Percentiles rank a stretch among this genome's conserved stretches.
Conservation (phyloP, 768 basidiomycete species). For the Pleurotus salmoneostramineus region DNA sequence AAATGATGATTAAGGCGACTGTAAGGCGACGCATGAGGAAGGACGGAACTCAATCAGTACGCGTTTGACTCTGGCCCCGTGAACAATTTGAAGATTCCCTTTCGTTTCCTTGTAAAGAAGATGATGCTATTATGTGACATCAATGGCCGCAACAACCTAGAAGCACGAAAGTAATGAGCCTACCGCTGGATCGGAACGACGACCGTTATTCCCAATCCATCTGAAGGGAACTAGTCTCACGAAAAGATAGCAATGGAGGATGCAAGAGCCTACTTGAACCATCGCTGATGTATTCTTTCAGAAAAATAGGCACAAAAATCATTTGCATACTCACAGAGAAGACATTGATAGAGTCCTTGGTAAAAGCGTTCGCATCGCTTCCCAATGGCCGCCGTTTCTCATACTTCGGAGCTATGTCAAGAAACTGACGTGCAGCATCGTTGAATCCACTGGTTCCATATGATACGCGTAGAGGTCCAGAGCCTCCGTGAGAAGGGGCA, state of each 20-base stretch:
- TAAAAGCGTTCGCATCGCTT: conserved; percentile 5
- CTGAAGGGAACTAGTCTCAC: not conserved
- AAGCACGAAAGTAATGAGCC: not conserved
- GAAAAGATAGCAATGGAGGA: not conserved
- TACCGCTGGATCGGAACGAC: not conserved
- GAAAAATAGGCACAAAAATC: not conserved
- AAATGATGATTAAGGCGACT: conserved; percentile 11
- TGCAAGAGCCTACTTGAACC: conserved; percentile 1
- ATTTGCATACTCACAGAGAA: not conserved
- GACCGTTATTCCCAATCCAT: not conserved
- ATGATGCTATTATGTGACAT: conserved; percentile 16
- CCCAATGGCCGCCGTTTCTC: conserved; percentile 19
- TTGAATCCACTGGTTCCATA: conserved; percentile 25
- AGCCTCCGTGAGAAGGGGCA: conserved; percentile 29
- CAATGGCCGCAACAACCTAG: not conserved
- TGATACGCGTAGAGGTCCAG: conserved; percentile 34
- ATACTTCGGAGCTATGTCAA: conserved; percentile 29
- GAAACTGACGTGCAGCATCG: conserved; percentile 30
- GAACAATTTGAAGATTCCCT: conserved; percentile 16
- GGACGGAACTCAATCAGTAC: conserved; percentile 18
- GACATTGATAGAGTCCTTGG: conserved; percentile 1
- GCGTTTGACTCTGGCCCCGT: conserved; percentile 18
- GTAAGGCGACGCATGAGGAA: not conserved
- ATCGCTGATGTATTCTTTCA: not conserved
- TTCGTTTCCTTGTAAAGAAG: conserved; percentile 19